These are phyloP conservation scores for Leccinum aurantiacum DNA, from an alignment of 768 basidiomycete species.

Conservation along the genomic window DNA sequence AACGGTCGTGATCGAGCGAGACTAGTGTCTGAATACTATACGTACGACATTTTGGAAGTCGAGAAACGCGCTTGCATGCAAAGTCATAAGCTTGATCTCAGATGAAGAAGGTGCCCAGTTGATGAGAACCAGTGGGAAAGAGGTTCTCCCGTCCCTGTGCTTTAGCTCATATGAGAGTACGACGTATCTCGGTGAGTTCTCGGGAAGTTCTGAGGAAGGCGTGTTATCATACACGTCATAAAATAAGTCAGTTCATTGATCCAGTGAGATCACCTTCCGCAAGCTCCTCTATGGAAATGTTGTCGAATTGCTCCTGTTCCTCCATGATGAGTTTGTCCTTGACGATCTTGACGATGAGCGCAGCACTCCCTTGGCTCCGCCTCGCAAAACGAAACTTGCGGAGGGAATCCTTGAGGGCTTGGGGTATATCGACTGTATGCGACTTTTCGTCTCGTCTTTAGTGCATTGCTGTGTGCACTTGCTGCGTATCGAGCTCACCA, in stretches of 20 bases:
- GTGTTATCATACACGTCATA: background rate
- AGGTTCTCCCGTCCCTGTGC: slow-evolving; percentile 79
- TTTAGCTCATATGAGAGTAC: slow-evolving; percentile 79
- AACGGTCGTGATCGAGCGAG: slow-evolving; percentile 1
- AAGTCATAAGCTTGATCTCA: slow-evolving; percentile 72
- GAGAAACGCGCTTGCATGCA: slow-evolving; percentile 80
- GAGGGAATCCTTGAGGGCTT: slow-evolving; percentile 71
- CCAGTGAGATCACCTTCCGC: slow-evolving; percentile 63
- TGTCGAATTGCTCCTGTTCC: slow-evolving; percentile 76
- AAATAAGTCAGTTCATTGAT: background rate
- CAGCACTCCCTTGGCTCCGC: slow-evolving; percentile 65
- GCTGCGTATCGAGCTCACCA: slow-evolving; percentile 21
- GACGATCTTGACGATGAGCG: slow-evolving; percentile 89
- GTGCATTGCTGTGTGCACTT: background rate
- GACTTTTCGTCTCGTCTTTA: slow-evolving; percentile 16
- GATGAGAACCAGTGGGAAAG: slow-evolving; percentile 80
- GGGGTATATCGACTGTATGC: slow-evolving; percentile 81
- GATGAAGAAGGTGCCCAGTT: slow-evolving; percentile 85
- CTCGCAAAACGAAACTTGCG: slow-evolving; percentile 81
- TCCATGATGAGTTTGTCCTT: slow-evolving; percentile 79
- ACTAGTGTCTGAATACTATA: slow-evolving; percentile 7
- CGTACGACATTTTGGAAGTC: slow-evolving; percentile 79
- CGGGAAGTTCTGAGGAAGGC: slow-evolving; percentile 70
- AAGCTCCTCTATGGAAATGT: slow-evolving; percentile 78
- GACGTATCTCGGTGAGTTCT: slow-evolving; percentile 84